phyloP scores from a whole-genome alignment of 208 protist genomes.

The Tetramitus jugosus region DNA sequence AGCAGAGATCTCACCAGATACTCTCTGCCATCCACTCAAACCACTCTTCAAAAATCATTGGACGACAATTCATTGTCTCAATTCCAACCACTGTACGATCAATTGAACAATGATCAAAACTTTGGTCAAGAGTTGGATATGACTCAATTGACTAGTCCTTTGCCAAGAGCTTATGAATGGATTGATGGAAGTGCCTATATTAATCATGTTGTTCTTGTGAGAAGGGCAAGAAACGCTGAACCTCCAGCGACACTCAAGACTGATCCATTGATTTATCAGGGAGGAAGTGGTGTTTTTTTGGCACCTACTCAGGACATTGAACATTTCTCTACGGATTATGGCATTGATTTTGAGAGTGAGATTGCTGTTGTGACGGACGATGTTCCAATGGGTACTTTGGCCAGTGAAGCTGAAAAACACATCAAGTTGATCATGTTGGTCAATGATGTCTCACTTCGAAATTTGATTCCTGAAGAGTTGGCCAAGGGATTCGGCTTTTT shows the following conservation, averaged over 20 bases:
- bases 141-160: not conserved
- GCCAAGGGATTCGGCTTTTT: constrained; percentile 15
- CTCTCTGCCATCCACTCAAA: not conserved
- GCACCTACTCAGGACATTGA: not conserved
- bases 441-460: constrained; percentile 20
- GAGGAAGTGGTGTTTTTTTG: constrained; percentile 3
- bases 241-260: not conserved
- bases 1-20: not conserved
- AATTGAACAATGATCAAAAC: not conserved
- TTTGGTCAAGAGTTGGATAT: not conserved
- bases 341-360: constrained; percentile 24
- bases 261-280: constrained; percentile 21
- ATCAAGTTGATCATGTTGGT: constrained; percentile 2
- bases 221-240: constrained; percentile 16
- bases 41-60: not conserved
- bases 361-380: not conserved
- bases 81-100: not conserved
- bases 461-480: constrained; percentile 15
- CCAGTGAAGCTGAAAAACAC: not conserved
- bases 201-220: constrained; percentile 15
- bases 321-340: constrained; percentile 14
- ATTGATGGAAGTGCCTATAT: constrained; percentile 24
- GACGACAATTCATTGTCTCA: not conserved
- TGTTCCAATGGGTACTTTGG: constrained; percentile 10
- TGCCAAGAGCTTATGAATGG: constrained; percentile 22